Evolutionary conservation across 805 yeast genomes (phyloP), one percentile per base, ranked within the genome.

Genomic region (Starmerella khaoyaiensis): DNA sequence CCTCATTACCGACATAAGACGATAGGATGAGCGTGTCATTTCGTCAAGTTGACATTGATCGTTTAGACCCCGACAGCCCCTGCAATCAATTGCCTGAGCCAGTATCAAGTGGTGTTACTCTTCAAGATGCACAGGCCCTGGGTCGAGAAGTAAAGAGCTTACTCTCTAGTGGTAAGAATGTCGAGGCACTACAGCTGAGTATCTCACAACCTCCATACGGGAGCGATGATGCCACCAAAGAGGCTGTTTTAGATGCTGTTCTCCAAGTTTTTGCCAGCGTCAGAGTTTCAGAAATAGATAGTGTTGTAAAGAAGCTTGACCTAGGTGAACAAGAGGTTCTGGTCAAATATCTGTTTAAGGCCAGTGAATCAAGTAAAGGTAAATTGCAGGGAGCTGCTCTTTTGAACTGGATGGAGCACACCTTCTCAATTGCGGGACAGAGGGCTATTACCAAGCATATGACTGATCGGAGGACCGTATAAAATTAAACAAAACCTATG

Each of bases 31-130:
- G 40, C 33, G 28, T 28, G 14, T 33, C 40, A 20, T 62, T 61
- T 47, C 52, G 98, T 71, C 75, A 90, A 69, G 82, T 87, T 50
- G 94, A 90, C 58, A 76, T 90, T 37, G 97, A 90, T 59, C 80
- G 83, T 14, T 75, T 74, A 47, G 95, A 86, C 54, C 80, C 93
- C 3, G 94, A 86, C 32, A 71, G 69, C 49, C 64, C 63, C 14
- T 59, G 80, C 45, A 66, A 76, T 22, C 66, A 67, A 31, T 73
- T 69, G 47, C 87, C 80, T 35, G 66, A 81, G 51, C 60, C 69
- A 16, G 72, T 71, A 10, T 76, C 77, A 10, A 66, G 69, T 45
- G 64, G 69, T 1, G 67, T 72, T 36, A 61, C 66, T 27, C 56
- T 57, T 35, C 68, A 64, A 27, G 82, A 79, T 32, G 61, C 82